Percentiles rank a stretch among this genome's conserved stretches.
Evolutionary conservation across 169 alveolate species (phyloP).

Genomic region (Cryptosporidium andersoni): DNA sequence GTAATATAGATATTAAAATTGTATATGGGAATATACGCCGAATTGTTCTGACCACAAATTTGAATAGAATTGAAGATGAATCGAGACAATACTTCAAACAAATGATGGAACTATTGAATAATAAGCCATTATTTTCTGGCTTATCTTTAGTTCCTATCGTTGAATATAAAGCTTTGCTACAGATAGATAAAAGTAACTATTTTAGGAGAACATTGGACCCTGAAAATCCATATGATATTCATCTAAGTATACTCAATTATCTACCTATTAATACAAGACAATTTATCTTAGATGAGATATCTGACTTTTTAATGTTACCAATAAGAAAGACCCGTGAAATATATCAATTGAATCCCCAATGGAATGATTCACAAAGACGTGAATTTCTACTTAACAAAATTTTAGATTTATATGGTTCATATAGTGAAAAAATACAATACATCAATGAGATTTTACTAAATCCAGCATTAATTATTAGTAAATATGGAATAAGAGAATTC

Average conservation of each 20-base stretch:
- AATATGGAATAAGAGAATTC: slow-evolving; percentile 51
- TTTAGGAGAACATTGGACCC: slow-evolving; percentile 32
- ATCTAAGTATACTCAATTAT: slow-evolving; percentile 15
- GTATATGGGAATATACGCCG: slow-evolving; percentile 52
- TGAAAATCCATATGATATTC: slow-evolving; percentile 62
- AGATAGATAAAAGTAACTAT: slow-evolving; percentile 48
- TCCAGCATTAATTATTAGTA: slow-evolving; percentile 28
- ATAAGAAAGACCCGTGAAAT: slow-evolving; percentile 17
- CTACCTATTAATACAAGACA: slow-evolving; percentile 47
- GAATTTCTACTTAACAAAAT: slow-evolving; percentile 4
- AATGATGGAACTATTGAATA: slow-evolving; percentile 35
- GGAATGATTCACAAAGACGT: neutral
- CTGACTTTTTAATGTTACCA: slow-evolving; percentile 52
- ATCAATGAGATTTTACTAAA: slow-evolving; percentile 27
- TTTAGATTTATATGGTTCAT: slow-evolving; percentile 33
- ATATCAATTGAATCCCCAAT: neutral
- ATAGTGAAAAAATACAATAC: slow-evolving; percentile 29
- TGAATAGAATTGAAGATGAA: slow-evolving; percentile 3
- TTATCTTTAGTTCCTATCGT: slow-evolving; percentile 34
- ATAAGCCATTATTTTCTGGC: slow-evolving; percentile 19
- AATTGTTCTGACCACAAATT: slow-evolving; percentile 7
- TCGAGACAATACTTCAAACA: slow-evolving; percentile 3
- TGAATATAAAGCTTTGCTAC: slow-evolving; percentile 58
- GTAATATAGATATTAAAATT: slow-evolving; percentile 25
- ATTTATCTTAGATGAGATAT: slow-evolving; percentile 28